Base-by-base conservation (phyloP, 176 grass and related monocot genomes). In the Carex kokanica region DNA sequence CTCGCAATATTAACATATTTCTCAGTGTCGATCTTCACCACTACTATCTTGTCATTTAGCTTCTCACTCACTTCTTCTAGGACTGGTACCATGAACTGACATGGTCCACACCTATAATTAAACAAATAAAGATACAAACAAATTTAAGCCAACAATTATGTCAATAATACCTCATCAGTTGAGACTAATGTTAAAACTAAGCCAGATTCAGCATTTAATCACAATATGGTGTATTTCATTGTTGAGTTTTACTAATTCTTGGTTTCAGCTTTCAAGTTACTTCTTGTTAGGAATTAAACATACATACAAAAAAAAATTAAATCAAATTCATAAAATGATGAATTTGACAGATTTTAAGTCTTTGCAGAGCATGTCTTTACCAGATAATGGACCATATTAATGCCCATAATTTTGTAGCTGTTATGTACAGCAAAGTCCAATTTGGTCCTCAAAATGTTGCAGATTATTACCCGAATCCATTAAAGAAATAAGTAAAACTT, bases 11-110 rank as follows among this genome's bases (percentile, higher is more conserved):
- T 91, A 29, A 86, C 74, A 79, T 99, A 95, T 87, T 95, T 95
- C 88, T 95, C 96, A 73, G 96, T 99, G 77, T 99, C 96, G 82
- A 99, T 99, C 87, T 99, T 99, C 70, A 93, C 93, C 83, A 99
- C 86, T 87, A 91, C 85, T 87, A 99, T 93, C 84, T 93, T 93
- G 41, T 92, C 93, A n/a, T 86, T 86, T 72, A 99, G 71, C 79
- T 90, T 93, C 75, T 93, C 96, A 63, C 91, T 78, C n/a, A 99
- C 91, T 90, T 99, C 91, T 86, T 99, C 77, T 82, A 99, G 88
- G 83, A 99, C 87, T 65, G 96, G 91, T 86, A 95, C 93, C 93
- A 99, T 99, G 83, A 90, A 99, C 86, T 99, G 91, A 84, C 96
- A 99, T 32, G 96, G 96, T 69, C 96, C 96, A 45, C 93, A 99